Evolutionary conservation across 1,284 basidiomycete genomes (phyloP).

Genomic region (Marasmius fiardii): DNA sequence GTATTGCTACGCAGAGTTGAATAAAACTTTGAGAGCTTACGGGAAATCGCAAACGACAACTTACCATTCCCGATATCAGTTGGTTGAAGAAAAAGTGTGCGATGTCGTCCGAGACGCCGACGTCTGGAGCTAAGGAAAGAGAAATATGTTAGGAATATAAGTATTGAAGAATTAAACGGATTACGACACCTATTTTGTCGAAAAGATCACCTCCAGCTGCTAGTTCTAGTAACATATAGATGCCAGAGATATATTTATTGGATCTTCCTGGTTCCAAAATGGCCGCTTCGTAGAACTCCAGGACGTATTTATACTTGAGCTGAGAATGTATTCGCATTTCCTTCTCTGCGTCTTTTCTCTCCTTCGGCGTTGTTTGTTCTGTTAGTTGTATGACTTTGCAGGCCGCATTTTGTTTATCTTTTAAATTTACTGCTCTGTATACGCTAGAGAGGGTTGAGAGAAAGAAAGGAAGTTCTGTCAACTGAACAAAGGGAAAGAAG

Average conservation of each 20-base stretch:
- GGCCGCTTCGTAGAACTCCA: constrained; percentile 81
- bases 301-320: constrained; percentile 80
- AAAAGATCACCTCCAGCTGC: constrained; percentile 95
- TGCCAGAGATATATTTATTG: constrained; percentile 64
- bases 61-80: constrained; percentile 77
- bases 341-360: constrained; percentile 83
- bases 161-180: constrained; percentile 16
- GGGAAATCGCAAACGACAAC: constrained; percentile 18
- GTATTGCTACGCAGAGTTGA: constrained; percentile 51
- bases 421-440: constrained; percentile 73
- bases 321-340: constrained; percentile 90
- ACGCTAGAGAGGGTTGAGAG: constrained; percentile 47
- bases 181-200: constrained; percentile 98
- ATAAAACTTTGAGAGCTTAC: constrained; percentile 2
- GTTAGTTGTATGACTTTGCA: constrained; percentile 81
- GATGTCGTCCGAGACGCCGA: constrained; percentile 84
- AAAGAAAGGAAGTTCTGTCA: neutral
- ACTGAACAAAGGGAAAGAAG: neutral
- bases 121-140: constrained; percentile 66
- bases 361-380: constrained; percentile 51
- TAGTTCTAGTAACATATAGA: constrained; percentile 92
- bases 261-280: constrained; percentile 69
- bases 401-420: constrained; percentile 69
- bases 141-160: neutral
- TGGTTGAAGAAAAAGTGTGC: constrained; percentile 93